phyloP scores from a whole-genome alignment of 495 filamentous ascomycete species.

The Penicillium coprophilum region DNA sequence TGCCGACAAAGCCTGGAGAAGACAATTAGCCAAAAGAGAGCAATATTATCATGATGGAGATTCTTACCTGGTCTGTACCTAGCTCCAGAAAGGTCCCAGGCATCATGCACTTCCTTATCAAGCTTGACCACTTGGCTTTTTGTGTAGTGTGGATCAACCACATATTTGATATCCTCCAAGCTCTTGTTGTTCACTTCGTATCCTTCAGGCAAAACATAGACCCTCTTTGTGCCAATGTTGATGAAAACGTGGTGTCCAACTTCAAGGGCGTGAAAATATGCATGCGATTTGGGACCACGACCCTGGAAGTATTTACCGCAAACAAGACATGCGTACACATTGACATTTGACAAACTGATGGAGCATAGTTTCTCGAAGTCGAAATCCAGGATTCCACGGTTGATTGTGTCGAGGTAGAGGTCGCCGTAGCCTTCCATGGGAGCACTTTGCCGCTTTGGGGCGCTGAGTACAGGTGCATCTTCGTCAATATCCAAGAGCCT shows the following conservation, averaged over 20 bases:
- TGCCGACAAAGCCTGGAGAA: constrained; percentile 80
- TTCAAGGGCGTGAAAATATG: constrained; percentile 97
- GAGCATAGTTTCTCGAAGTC: constrained; percentile 99
- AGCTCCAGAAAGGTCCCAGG: constrained; percentile 76
- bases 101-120: constrained; percentile 71
- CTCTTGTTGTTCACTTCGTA: constrained; percentile 96
- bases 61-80: constrained; percentile 75
- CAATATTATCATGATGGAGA: neutral
- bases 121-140: constrained; percentile 75
- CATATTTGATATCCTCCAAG: constrained; percentile 97
- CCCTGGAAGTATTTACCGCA: constrained; percentile 98
- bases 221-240: constrained; percentile 93
- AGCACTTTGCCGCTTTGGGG: constrained; percentile 62
- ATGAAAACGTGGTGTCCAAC: constrained; percentile 94
- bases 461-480: constrained; percentile 41
- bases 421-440: constrained; percentile 90
- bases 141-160: constrained; percentile 86
- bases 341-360: constrained; percentile 92
- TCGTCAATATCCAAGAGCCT: constrained; percentile 41
- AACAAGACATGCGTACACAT: constrained; percentile 96
- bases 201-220: constrained; percentile 94
- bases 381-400: constrained; percentile 83
- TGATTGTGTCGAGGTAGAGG: constrained; percentile 96
- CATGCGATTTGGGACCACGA: constrained; percentile 87
- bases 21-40: constrained; percentile 9